Evolutionary conservation across 805 yeast species (phyloP).

Genomic region (Wickerhamiella australiensis): DNA sequence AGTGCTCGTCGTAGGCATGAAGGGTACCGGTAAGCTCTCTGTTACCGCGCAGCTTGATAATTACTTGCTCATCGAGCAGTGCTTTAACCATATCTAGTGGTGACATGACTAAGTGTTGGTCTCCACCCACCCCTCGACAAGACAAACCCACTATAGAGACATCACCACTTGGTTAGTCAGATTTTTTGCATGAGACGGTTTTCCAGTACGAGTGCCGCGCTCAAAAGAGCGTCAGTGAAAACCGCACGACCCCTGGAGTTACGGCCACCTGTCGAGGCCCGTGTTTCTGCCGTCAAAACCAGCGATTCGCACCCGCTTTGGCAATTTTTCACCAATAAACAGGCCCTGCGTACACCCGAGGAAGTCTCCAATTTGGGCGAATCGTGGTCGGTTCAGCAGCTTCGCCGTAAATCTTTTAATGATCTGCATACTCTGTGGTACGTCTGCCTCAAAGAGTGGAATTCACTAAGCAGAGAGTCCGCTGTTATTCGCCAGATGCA

Average conservation of each 20-base stretch:
- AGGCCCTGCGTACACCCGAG: conserved; percentile 46
- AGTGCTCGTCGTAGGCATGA: conserved; percentile 93
- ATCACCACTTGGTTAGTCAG: neutral
- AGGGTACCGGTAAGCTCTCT: conserved; percentile 82
- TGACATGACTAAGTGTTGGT: conserved; percentile 30
- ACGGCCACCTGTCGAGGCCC: conserved; percentile 77
- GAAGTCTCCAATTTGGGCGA: conserved; percentile 40
- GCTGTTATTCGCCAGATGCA: conserved; percentile 39
- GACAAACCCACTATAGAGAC: too few species aligned
- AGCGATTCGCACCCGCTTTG: conserved; percentile 86
- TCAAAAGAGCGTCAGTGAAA: conserved; percentile 27
- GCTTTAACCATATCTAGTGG: conserved; percentile 86
- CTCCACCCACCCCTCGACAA: too few species aligned
- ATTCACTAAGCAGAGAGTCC: conserved; percentile 62
- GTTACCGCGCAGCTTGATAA: conserved; percentile 85
- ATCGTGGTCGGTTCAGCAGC: conserved; percentile 78
- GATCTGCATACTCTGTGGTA: conserved; percentile 92
- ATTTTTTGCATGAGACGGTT: neutral
- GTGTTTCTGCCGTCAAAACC: conserved; percentile 56
- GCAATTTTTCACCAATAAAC: conserved; percentile 69
- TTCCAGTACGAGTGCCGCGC: conserved; percentile 22
- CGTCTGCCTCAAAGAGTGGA: conserved; percentile 69
- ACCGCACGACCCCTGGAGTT: conserved; percentile 42
- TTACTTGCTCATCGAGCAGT: conserved; percentile 74
- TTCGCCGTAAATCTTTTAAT: conserved; percentile 81